Evolutionary conservation across 2,329 filamentous ascomycete genomes (phyloP).

Genomic region (Aureobasidium sp.): DNA sequence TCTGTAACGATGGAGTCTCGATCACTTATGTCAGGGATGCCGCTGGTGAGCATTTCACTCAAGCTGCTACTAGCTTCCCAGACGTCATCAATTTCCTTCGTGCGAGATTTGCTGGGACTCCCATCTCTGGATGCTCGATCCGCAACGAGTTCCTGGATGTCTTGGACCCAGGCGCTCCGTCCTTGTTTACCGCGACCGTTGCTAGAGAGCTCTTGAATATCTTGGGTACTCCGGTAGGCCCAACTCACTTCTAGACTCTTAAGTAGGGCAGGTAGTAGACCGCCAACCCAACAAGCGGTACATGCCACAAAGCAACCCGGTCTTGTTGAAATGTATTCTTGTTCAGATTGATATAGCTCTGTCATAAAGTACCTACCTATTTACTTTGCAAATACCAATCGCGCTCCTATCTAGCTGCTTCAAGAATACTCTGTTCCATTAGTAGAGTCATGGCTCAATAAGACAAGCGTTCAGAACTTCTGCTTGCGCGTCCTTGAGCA

Average conservation of each 20-base stretch:
- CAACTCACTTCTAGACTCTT: conserved; percentile 17
- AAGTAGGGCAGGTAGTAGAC: too few relatives aligned
- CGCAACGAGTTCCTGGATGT: neutral
- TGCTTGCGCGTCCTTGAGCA: too few relatives aligned
- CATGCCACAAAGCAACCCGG: too few relatives aligned
- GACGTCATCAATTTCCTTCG: neutral
- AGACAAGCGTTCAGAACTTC: too few relatives aligned
- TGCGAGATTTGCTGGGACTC: neutral
- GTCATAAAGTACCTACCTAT: too few relatives aligned
- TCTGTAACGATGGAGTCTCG: conserved; percentile 17
- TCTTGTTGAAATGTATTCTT: too few relatives aligned
- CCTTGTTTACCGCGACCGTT: neutral
- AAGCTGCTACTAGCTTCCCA: neutral
- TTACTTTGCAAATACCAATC: too few relatives aligned
- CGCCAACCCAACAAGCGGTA: too few relatives aligned
- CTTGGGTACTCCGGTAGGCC: neutral
- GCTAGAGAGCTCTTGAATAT: neutral
- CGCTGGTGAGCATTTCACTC: neutral
- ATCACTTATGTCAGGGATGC: neutral
- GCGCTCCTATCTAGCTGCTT: too few relatives aligned
- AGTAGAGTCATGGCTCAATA: too few relatives aligned
- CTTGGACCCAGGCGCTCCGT: neutral
- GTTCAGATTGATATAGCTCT: too few relatives aligned
- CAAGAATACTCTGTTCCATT: too few relatives aligned
- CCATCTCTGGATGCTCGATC: neutral